Conservation (phyloP, 176 grass and related monocot genomes). For the Neostapfia colusana region DNA sequence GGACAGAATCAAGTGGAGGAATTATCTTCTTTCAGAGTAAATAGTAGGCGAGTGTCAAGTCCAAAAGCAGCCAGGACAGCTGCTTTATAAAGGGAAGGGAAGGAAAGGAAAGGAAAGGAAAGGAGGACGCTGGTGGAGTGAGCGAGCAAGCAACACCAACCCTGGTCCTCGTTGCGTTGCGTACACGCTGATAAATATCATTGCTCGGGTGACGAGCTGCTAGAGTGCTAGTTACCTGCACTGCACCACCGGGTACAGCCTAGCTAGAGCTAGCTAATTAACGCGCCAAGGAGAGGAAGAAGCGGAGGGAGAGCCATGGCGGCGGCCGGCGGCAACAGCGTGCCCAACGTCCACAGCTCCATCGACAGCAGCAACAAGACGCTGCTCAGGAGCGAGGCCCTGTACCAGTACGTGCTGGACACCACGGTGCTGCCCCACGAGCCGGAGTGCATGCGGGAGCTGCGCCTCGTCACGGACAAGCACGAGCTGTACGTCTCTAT, state of each 20-base stretch:
- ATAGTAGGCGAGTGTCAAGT: not conserved
- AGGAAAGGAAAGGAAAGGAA: no score
- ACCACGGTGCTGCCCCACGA: conserved; percentile 68
- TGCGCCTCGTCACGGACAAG: conserved; percentile 56
- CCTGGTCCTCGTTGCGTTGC: not conserved
- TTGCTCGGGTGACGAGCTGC: not conserved
- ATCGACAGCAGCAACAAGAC: conserved; percentile 55
- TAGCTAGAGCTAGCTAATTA: no score
- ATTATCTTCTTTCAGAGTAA: not conserved
- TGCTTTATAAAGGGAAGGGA: not conserved
- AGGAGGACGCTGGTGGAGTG: not conserved
- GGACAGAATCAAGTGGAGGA: not conserved
- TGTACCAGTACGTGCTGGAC: conserved; percentile 70
- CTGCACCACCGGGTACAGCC: no score
- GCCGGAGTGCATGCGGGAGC: conserved; percentile 63
- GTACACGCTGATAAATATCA: not conserved
- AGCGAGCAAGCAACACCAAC: conserved; percentile 19
- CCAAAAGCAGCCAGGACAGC: not conserved
- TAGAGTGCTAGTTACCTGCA: not conserved
- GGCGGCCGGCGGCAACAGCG: not conserved
- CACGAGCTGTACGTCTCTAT: conserved; percentile 37
- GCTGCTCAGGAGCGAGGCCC: conserved; percentile 61
- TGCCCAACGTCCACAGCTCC: conserved; percentile 13
- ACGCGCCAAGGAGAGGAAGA: not conserved
- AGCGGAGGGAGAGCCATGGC: conserved; percentile 27